Percentiles rank a stretch among this genome's conserved stretches.
phyloP scores from a whole-genome alignment of 257 asterid genomes.

The Datura wrightii region DNA sequence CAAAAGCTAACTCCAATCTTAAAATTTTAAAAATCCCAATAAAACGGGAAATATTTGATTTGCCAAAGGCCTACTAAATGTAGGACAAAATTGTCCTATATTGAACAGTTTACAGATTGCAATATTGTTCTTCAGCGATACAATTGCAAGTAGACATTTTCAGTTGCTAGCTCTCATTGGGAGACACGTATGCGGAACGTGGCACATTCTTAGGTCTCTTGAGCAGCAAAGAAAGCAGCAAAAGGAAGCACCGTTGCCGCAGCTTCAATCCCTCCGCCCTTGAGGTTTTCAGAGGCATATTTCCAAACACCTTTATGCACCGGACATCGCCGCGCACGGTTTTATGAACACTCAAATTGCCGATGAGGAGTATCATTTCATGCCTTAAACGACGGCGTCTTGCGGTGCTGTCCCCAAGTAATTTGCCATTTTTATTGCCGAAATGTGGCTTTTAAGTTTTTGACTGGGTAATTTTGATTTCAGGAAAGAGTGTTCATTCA shows the following conservation, averaged over 20 bases:
- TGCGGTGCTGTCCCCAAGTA: conserved; percentile 51
- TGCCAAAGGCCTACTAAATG: too few species aligned
- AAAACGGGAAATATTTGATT: too few species aligned
- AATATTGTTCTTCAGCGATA: background rate
- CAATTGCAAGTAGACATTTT: background rate
- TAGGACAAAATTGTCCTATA: background rate
- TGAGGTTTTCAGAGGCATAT: conserved; percentile 1
- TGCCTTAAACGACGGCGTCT: conserved; percentile 48
- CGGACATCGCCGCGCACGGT: background rate
- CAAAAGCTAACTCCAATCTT: too few species aligned
- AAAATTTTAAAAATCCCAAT: too few species aligned
- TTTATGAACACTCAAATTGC: conserved; percentile 8
- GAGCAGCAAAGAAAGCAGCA: background rate
- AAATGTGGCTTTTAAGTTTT: background rate
- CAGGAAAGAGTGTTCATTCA: background rate
- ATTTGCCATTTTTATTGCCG: conserved; percentile 12
- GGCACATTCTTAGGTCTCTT: background rate
- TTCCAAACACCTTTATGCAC: background rate
- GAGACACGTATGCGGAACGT: conserved; percentile 22
- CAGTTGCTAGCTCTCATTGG: background rate
- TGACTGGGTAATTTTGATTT: background rate
- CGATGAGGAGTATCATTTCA: conserved; percentile 52
- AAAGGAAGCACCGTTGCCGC: conserved; percentile 7
- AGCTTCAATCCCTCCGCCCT: background rate
- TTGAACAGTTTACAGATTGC: background rate